A percentile compares a stretch with the other conserved stretches of the same genome.
phyloP scores from a whole-genome alignment of 371 early-diverging fungal genomes.

The Mucor circinelloides region DNA sequence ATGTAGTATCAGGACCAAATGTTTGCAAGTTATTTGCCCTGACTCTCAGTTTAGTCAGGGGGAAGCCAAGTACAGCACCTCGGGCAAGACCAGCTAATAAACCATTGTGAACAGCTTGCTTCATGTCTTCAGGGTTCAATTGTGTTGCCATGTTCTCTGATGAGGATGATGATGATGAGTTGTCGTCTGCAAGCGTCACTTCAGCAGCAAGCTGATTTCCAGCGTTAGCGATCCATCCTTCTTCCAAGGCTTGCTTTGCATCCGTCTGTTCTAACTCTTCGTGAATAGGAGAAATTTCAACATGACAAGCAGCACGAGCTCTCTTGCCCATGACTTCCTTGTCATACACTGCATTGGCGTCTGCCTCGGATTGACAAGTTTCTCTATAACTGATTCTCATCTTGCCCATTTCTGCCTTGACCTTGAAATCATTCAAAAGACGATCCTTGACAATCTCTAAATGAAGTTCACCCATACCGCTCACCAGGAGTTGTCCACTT shows the following conservation, averaged over 20 bases:
- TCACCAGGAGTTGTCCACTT: constrained; percentile 88
- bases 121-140: constrained; percentile 43
- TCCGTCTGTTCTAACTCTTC: constrained; percentile 30
- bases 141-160: not conserved
- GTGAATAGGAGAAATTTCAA: constrained; percentile 54
- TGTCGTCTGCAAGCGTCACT: not conserved
- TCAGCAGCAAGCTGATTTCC: constrained; percentile 23
- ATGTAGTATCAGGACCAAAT: constrained; percentile 67
- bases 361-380: constrained; percentile 52
- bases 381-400: constrained; percentile 92
- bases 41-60: constrained; percentile 70
- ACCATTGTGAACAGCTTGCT: constrained; percentile 70
- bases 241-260: constrained; percentile 15
- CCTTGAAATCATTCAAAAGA: constrained; percentile 76
- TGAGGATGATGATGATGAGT: not conserved
- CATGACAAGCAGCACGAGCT: constrained; percentile 61
- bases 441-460: constrained; percentile 89
- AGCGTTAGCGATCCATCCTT: constrained; percentile 33
- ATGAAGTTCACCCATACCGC: constrained; percentile 97
- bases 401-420: constrained; percentile 81
- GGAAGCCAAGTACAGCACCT: constrained; percentile 84
- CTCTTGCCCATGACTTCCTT: constrained; percentile 76
- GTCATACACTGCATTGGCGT: constrained; percentile 55
- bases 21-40: constrained; percentile 55
- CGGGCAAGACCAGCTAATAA: constrained; percentile 73